Percentiles rank a stretch among this genome's conserved stretches.
Conservation (phyloP, 2,329 filamentous ascomycete species). For the Dactylellina cionopaga region DNA sequence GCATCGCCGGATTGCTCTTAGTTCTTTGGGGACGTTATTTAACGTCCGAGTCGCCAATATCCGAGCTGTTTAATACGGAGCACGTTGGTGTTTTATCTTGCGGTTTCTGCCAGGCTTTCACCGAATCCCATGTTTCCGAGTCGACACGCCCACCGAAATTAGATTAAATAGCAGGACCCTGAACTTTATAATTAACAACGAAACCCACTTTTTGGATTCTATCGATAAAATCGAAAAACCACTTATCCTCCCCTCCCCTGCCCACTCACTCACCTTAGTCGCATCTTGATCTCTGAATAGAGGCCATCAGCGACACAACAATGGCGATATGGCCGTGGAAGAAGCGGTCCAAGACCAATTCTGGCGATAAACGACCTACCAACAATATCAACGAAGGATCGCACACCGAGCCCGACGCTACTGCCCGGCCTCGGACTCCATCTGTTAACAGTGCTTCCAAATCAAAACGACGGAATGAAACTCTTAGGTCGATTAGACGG, state of each 20-base stretch:
- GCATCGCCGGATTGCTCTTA: background rate
- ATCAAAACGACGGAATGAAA: slow-evolving; percentile 44
- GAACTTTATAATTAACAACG: background rate
- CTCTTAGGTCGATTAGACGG: slow-evolving; percentile 40
- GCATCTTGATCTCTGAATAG: slow-evolving; percentile 20
- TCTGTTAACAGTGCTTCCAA: slow-evolving; percentile 37
- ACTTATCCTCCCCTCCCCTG: slow-evolving; percentile 4
- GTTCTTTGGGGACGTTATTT: background rate
- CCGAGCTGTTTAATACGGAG: no score
- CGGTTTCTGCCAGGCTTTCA: no score
- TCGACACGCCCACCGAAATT: slow-evolving; percentile 20
- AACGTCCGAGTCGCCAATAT: background rate
- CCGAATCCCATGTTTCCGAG: slow-evolving; percentile 27
- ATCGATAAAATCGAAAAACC: background rate
- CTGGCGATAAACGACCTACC: slow-evolving; percentile 52
- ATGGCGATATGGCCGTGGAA: slow-evolving; percentile 57
- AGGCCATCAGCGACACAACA: slow-evolving; percentile 20
- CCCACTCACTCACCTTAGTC: background rate
- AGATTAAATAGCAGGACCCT: slow-evolving; percentile 24
- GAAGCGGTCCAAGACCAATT: slow-evolving; percentile 56
- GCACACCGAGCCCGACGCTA: slow-evolving; percentile 12
- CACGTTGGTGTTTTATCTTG: no score
- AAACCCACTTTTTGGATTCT: background rate
- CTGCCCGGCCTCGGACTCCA: slow-evolving; percentile 26
- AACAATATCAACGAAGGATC: slow-evolving; percentile 46